Evolutionary conservation across 2,329 filamentous ascomycete species (phyloP).

Genomic region (Diaporthe eres): DNA sequence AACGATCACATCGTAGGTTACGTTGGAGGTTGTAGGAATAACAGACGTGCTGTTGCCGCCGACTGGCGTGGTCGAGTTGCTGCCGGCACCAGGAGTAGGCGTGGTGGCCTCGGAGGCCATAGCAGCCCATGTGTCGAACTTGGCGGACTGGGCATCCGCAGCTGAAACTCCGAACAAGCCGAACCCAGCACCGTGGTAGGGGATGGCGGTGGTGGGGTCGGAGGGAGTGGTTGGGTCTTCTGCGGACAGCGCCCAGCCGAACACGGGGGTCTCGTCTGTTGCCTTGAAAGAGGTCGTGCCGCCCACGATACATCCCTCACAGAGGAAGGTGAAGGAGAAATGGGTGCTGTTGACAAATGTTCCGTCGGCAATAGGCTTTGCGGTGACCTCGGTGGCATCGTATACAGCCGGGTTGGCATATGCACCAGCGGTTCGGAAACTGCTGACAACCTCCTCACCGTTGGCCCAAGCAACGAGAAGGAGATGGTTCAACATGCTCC

Average conservation of each 20-base stretch:
- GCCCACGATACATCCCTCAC: constrained; percentile 53
- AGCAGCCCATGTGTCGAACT: constrained; percentile 48
- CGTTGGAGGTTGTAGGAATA: constrained; percentile 48
- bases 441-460: constrained; percentile 51
- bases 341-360: constrained; percentile 63
- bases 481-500: constrained; percentile 59
- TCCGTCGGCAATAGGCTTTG: constrained; percentile 59
- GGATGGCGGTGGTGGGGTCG: constrained; percentile 51
- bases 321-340: constrained; percentile 64
- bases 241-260: constrained; percentile 58
- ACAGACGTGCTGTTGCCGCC: constrained; percentile 44
- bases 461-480: constrained; percentile 61
- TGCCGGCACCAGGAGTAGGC: constrained; percentile 29
- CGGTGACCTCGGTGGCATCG: constrained; percentile 51
- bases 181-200: constrained; percentile 58
- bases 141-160: constrained; percentile 50
- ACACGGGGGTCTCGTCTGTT: constrained; percentile 46
- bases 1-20: constrained; percentile 57
- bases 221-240: constrained; percentile 51
- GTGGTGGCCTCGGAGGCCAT: constrained; percentile 31
- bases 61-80: constrained; percentile 36
- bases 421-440: constrained; percentile 46
- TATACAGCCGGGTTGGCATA: constrained; percentile 59
- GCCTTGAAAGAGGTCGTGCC: constrained; percentile 48
- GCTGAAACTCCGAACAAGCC: constrained; percentile 53